Evolutionary conservation across 83 land plant genomes (phyloP).

Genomic region (Picea mariana): DNA sequence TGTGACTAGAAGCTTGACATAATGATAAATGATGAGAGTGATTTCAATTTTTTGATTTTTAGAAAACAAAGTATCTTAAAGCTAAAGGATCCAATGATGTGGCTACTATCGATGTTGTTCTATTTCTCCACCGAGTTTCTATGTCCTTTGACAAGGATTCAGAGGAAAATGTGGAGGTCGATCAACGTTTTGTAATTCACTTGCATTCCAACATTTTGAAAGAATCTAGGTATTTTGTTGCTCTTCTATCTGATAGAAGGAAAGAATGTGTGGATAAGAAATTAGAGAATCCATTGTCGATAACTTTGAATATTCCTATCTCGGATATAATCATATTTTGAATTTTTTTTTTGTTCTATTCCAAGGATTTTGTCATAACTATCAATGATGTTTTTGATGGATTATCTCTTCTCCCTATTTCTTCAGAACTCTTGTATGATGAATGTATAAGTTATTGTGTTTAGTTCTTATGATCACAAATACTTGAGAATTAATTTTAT

Average conservation of each 20-base stretch:
- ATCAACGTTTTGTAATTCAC: too few species aligned
- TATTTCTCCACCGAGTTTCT: conserved; percentile 42
- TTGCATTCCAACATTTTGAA: conserved; percentile 36
- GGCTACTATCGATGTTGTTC: conserved; percentile 69
- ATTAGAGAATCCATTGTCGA: conserved; percentile 15
- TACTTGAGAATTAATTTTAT: too few species aligned
- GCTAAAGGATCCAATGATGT: conserved; percentile 57
- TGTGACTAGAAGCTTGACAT: conserved; percentile 11
- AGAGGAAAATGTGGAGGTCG: too few species aligned
- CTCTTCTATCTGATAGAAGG: conserved; percentile 88
- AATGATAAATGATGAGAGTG: conserved; percentile 15
- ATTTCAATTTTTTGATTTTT: not conserved
- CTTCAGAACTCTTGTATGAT: conserved; percentile 78
- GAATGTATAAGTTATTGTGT: conserved; percentile 72
- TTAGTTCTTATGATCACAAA: conserved; percentile 25
- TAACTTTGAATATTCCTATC: conserved; percentile 45
- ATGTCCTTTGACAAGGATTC: conserved; percentile 8
- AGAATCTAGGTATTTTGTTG: conserved; percentile 75
- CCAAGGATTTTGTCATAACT: conserved; percentile 30
- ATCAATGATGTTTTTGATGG: too few species aligned
- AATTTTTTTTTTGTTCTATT: conserved; percentile 62
- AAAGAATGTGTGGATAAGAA: conserved; percentile 17
- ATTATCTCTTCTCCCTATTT: conserved; percentile 58
- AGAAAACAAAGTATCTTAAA: not conserved
- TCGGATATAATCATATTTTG: conserved; percentile 30